phyloP scores from a whole-genome alignment of 306 rosid species.

The Dalbergia oliveri region DNA sequence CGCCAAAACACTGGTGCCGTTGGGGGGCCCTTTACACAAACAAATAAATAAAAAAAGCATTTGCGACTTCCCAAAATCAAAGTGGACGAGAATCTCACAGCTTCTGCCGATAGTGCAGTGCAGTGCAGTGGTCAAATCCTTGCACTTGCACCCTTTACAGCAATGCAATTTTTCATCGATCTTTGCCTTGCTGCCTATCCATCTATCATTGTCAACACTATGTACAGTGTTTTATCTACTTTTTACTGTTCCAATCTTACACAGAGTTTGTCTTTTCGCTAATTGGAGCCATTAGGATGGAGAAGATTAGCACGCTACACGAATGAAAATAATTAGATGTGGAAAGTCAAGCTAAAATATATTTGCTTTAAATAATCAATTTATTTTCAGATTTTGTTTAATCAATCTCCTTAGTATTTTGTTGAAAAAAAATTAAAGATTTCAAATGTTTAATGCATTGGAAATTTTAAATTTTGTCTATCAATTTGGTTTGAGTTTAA shows the following conservation, averaged over 20 bases:
- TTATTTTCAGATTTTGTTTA: no score
- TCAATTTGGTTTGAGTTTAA: no score
- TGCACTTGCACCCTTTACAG: conserved; percentile 30
- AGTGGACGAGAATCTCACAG: conserved; percentile 53
- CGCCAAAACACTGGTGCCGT: conserved; percentile 35
- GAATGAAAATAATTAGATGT: no score
- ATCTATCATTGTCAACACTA: background rate
- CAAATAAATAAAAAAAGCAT: background rate
- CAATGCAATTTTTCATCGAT: conserved; percentile 25
- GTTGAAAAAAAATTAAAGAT: no score
- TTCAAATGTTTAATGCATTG: no score
- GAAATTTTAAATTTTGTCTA: no score
- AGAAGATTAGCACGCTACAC: no score
- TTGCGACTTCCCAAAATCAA: conserved; percentile 47
- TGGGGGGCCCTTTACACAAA: background rate
- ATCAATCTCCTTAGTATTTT: no score
- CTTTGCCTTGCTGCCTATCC: background rate
- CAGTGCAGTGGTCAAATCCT: conserved; percentile 42
- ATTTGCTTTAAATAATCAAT: no score
- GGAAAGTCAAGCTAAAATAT: no score
- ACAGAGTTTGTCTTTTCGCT: background rate
- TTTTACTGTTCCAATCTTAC: background rate
- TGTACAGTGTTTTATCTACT: background rate
- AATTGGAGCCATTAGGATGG: no score
- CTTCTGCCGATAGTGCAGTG: conserved; percentile 1